Base-by-base conservation (phyloP, 2,329 filamentous ascomycete genomes). In the Pyrenochaeta sp. region DNA sequence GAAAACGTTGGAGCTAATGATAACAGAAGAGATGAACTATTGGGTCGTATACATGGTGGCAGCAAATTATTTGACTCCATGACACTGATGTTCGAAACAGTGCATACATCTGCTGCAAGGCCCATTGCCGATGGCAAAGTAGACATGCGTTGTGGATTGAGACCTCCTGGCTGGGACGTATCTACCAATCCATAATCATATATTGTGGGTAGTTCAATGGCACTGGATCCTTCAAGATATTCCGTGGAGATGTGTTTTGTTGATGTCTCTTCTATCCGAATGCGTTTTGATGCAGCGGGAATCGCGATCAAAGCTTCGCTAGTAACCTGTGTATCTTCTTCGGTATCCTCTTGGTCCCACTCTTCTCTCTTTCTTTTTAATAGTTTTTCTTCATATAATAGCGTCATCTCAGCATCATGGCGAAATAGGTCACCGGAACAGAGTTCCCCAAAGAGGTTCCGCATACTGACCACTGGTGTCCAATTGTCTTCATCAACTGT, bases 401-500 rank as follows among this genome's bases (percentile, higher is more conserved):
- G 66, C 48, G 80, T 75, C 83, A 92, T 88, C 49, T 83, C 64
- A 5, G 69, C 36, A 60, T 96, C 91, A 63, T 94, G 87, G 1
- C 78, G 75, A 67, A 94, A 96, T 0, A 58, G 58, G 0, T 78
- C 69, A 0, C 78, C 82, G 0, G 84, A 85, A 71, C 92, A 96
- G 23, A 86, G 76, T 18, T 85, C 73, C 0, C 90, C 90, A 65
- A 97, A 97, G 0, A 97, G 79, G 0, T 73, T 77, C n/a, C 78
- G 60, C 59, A 97, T 90, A 5, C 86, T 88, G 7, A 87, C 75
- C 6, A 77, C 75, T 55, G 87, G 79, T 23, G 78, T 77, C 92
- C 92, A 97, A 1, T 77, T 77, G 0, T 74, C 65, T 14, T 82
- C 75, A 55, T 91, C 83, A 2, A 81, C 76, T 0, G 92, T 96